A percentile compares a stretch with the other conserved stretches of the same genome.
Conservation (phyloP, 139 green algal genomes). For the Choricystis sp. region DNA sequence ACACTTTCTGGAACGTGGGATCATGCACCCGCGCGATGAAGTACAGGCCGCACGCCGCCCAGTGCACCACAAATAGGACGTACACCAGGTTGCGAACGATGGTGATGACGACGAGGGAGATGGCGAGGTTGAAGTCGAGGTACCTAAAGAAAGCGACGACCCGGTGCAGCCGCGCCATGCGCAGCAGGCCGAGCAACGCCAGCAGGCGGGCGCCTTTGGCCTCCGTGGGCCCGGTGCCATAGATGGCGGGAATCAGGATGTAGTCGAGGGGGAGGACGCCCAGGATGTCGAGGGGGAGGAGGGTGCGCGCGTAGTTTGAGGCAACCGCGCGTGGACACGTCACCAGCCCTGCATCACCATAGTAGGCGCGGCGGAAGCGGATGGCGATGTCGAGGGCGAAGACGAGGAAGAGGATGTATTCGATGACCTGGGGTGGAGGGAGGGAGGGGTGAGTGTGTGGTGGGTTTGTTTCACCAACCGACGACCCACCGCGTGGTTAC, state of each 20-base stretch:
- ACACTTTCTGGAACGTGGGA: no score
- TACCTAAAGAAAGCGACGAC: conserved; percentile 22
- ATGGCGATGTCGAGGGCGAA: not conserved
- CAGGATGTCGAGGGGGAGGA: not conserved
- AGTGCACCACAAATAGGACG: conserved; percentile 9
- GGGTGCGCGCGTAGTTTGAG: not conserved
- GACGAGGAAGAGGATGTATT: not conserved
- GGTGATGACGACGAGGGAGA: conserved; percentile 25
- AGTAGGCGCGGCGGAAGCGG: not conserved
- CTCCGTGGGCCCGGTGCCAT: not conserved
- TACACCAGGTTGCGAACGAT: conserved; percentile 23
- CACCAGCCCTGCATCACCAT: not conserved
- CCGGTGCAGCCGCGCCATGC: conserved; percentile 18
- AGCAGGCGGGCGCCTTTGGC: not conserved
- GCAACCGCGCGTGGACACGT: not conserved
- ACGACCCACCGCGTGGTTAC: no score
- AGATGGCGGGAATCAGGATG: not conserved
- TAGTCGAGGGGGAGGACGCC: not conserved
- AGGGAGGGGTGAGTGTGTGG: no score
- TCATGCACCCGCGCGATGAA: conserved; percentile 12
- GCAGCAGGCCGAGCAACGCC: conserved; percentile 11
- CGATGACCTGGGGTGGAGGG: no score
- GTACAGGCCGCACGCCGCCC: conserved; percentile 31
- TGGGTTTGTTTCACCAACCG: no score
- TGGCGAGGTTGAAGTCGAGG: conserved; percentile 25